These are phyloP conservation scores for Russula vinacea DNA, from an alignment of 768 basidiomycete genomes.

Conservation along the genomic window DNA sequence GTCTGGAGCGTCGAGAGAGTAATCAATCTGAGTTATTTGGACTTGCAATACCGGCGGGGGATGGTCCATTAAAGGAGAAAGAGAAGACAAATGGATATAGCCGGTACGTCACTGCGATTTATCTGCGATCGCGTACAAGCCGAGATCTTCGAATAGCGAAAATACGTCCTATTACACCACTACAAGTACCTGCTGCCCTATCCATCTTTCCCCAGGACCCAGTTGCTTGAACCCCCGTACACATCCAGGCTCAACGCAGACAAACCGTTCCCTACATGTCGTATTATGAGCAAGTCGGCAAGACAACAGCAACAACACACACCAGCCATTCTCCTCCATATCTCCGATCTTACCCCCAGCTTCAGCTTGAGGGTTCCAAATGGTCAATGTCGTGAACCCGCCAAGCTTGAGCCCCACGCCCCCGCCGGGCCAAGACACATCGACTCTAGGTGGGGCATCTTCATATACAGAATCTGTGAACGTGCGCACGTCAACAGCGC, in stretches of 20 bases:
- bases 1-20: constrained; percentile 55
- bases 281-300: constrained; percentile 4
- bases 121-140: background rate
- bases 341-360: constrained; percentile 74
- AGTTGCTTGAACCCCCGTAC: constrained; percentile 70
- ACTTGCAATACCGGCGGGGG: constrained; percentile 38
- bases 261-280: constrained; percentile 63
- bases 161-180: constrained; percentile 33
- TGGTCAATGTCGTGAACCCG: constrained; percentile 76
- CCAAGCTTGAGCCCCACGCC: constrained; percentile 50
- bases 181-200: constrained; percentile 68
- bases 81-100: background rate
- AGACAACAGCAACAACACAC: constrained; percentile 32
- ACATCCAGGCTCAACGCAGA: constrained; percentile 90
- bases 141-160: background rate
- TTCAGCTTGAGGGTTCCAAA: constrained; percentile 88
- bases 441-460: constrained; percentile 53
- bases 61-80: constrained; percentile 1
- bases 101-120: too few relatives aligned
- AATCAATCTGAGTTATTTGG: constrained; percentile 59
- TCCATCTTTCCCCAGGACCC: constrained; percentile 65
- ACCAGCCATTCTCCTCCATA: constrained; percentile 91
- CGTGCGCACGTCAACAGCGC: constrained; percentile 59
- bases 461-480: constrained; percentile 80
- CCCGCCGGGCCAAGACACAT: constrained; percentile 58